phyloP scores from a whole-genome alignment of 2,329 filamentous ascomycete genomes.

The Alternaria sp. region DNA sequence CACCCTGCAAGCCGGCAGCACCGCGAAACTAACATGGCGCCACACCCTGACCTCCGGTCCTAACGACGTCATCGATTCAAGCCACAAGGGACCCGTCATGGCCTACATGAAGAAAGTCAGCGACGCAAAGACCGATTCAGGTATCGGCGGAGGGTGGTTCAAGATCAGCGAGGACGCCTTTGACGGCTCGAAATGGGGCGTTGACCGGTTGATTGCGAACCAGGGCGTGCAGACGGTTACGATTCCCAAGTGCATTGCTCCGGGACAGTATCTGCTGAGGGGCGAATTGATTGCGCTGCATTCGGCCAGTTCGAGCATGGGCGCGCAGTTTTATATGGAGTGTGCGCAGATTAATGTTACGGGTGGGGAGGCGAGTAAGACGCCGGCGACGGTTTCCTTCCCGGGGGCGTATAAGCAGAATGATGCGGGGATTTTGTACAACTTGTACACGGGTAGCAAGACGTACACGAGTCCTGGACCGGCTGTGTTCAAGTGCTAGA shows the following conservation, averaged over 20 bases:
- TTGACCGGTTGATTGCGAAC: constrained; percentile 50
- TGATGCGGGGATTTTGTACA: constrained; percentile 45
- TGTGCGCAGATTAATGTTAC: constrained; percentile 48
- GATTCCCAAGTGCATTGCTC: constrained; percentile 49
- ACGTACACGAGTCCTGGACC: constrained; percentile 62
- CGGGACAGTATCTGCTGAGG: constrained; percentile 54
- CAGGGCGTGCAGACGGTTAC: constrained; percentile 55
- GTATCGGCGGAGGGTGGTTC: constrained; percentile 37
- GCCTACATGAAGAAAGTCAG: constrained; percentile 67
- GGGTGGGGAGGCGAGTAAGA: constrained; percentile 38
- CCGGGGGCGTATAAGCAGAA: constrained; percentile 45
- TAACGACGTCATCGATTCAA: constrained; percentile 64
- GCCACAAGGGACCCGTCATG: constrained; percentile 65
- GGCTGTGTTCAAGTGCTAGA: constrained; percentile 59
- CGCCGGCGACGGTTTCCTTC: constrained; percentile 40
- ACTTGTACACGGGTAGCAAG: constrained; percentile 40
- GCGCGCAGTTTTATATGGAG: constrained; percentile 56
- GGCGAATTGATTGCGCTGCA: constrained; percentile 58
- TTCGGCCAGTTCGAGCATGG: constrained; percentile 31
- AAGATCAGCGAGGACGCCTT: constrained; percentile 46
- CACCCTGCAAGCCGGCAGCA: constrained; percentile 57
- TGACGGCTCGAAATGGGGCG: constrained; percentile 47
- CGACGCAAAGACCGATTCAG: constrained; percentile 53
- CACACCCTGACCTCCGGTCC: constrained; percentile 62
- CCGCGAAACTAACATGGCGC: constrained; percentile 65